These are phyloP conservation scores for Rhododendron henanense DNA, from an alignment of 148 eudicot species.

Conservation along the genomic window DNA sequence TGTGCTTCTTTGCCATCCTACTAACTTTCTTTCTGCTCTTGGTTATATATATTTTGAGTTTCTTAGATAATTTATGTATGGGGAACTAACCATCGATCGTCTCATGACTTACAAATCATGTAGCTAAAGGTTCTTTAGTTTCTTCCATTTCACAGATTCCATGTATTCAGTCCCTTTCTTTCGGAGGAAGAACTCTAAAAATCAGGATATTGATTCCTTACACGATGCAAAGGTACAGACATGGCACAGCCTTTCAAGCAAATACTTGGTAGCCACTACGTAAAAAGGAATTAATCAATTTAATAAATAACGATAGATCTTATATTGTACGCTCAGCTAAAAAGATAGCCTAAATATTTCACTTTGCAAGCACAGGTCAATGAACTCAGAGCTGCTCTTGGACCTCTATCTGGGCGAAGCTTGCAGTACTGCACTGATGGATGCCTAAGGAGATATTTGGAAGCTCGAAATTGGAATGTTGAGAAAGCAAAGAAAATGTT, in stretches of 20 bases:
- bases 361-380: slow-evolving; percentile 35
- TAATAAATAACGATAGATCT: neutral
- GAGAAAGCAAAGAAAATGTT: slow-evolving; percentile 83
- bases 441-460: slow-evolving; percentile 76
- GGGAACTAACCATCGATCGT: neutral
- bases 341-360: neutral
- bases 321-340: neutral
- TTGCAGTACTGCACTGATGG: slow-evolving; percentile 63
- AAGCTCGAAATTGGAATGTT: slow-evolving; percentile 87
- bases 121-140: neutral
- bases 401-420: slow-evolving; percentile 55
- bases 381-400: slow-evolving; percentile 65
- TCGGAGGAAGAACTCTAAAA: slow-evolving; percentile 42
- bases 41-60: neutral
- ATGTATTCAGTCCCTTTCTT: slow-evolving; percentile 41
- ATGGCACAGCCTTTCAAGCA: too few relatives aligned
- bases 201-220: slow-evolving; percentile 32
- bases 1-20: neutral
- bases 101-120: neutral
- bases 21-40: too few relatives aligned
- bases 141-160: slow-evolving; percentile 6
- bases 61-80: neutral
- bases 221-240: slow-evolving; percentile 53
- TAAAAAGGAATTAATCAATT: neutral
- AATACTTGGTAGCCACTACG: neutral